These are phyloP conservation scores for Entomortierella parvispora DNA, from an alignment of 192 early-diverging fungal genomes.

Conservation along the genomic window DNA sequence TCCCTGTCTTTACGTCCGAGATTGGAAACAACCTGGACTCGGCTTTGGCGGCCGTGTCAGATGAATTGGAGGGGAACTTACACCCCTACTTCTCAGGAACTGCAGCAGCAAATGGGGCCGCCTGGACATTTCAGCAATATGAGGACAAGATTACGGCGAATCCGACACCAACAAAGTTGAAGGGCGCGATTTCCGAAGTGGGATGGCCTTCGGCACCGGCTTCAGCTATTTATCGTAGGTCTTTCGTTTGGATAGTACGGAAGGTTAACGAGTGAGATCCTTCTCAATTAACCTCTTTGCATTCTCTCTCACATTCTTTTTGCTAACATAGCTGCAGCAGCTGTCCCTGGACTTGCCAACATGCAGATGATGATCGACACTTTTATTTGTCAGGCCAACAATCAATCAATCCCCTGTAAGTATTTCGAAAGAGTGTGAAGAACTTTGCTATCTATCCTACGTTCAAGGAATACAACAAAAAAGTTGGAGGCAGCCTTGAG, in stretches of 20 bases:
- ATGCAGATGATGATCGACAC: conserved; percentile 42
- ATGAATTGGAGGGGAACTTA: conserved; percentile 67
- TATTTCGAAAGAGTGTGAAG: too few species aligned
- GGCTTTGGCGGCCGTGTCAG: conserved; percentile 57
- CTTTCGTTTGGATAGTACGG: too few species aligned
- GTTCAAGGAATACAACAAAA: neutral
- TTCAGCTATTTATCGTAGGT: conserved; percentile 15
- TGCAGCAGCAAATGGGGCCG: conserved; percentile 54
- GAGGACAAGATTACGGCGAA: conserved; percentile 50
- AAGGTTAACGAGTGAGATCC: too few species aligned
- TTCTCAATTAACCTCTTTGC: neutral
- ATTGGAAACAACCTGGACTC: conserved; percentile 44
- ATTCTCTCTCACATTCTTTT: neutral
- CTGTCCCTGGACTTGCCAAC: conserved; percentile 47
- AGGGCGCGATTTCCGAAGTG: conserved; percentile 71
- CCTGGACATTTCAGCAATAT: conserved; percentile 63
- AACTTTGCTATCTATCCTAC: neutral
- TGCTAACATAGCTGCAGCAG: neutral
- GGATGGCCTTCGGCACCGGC: conserved; percentile 68
- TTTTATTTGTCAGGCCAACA: conserved; percentile 51
- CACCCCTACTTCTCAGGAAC: conserved; percentile 75
- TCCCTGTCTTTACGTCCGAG: conserved; percentile 52
- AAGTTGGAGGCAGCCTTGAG: neutral
- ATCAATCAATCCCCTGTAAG: conserved; percentile 36
- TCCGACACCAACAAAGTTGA: conserved; percentile 52